phyloP scores from a whole-genome alignment of 306 rosid genomes.

The Ziziphus jujuba region DNA sequence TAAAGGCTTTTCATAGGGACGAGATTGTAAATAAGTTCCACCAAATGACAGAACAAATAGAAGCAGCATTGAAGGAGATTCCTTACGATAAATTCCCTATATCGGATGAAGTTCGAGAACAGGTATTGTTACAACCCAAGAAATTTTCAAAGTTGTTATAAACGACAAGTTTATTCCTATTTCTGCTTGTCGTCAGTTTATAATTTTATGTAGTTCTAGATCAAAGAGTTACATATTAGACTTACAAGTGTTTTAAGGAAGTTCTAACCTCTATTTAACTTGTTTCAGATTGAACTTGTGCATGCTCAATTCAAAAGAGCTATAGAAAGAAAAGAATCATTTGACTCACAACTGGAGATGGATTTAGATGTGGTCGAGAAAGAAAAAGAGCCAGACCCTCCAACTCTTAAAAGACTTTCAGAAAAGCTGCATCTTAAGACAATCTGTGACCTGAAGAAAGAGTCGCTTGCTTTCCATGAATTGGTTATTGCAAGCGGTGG shows the following conservation, averaged over 20 bases:
- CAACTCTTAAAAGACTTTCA: slow-evolving; percentile 66
- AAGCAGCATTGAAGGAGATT: slow-evolving; percentile 62
- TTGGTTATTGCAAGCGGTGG: slow-evolving; percentile 54
- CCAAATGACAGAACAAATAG: slow-evolving; percentile 58
- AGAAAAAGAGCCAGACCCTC: slow-evolving; percentile 72
- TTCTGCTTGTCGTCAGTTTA: not conserved
- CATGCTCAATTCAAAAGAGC: slow-evolving; percentile 94
- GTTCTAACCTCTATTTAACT: not conserved
- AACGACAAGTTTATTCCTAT: not conserved
- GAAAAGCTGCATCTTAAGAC: slow-evolving; percentile 78
- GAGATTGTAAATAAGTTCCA: slow-evolving; percentile 55
- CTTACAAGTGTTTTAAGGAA: slow-evolving; percentile 12
- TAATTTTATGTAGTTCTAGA: too few species aligned
- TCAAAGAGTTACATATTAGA: slow-evolving; percentile 5
- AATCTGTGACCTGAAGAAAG: slow-evolving; percentile 71
- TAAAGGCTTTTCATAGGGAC: slow-evolving; percentile 64
- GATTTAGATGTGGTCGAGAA: slow-evolving; percentile 57
- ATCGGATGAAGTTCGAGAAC: slow-evolving; percentile 95
- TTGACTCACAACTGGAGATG: slow-evolving; percentile 64
- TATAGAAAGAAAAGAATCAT: slow-evolving; percentile 50
- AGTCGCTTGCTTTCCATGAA: slow-evolving; percentile 77
- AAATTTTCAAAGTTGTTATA: not conserved
- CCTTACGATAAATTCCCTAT: slow-evolving; percentile 58
- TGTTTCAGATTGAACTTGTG: slow-evolving; percentile 83
- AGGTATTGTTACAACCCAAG: slow-evolving; percentile 48